These are phyloP conservation scores for Penicillium sp. DNA, from an alignment of 2,329 filamentous ascomycete species.

Conservation along the genomic window DNA sequence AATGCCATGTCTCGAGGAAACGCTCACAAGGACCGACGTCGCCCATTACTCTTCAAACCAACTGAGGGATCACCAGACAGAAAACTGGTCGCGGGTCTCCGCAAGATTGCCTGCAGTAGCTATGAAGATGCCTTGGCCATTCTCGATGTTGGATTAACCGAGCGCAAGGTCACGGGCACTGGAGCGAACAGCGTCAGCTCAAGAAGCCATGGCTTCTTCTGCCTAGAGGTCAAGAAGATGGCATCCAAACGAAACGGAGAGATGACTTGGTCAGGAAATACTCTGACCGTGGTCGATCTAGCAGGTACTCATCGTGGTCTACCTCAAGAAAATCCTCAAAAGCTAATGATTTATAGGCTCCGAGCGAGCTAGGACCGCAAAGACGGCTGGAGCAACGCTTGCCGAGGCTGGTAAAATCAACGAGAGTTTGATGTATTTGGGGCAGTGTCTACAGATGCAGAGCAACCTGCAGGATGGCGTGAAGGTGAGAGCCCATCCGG, in stretches of 20 bases:
- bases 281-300: constrained; percentile 82
- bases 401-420: constrained; percentile 98
- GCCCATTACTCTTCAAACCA: constrained; percentile 82
- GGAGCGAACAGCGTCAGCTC: constrained; percentile 90
- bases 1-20: constrained; percentile 38
- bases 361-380: constrained; percentile 85
- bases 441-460: constrained; percentile 94
- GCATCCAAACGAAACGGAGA: constrained; percentile 46
- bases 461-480: constrained; percentile 67
- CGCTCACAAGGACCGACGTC: constrained; percentile 65
- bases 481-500: constrained; percentile 53
- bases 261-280: constrained; percentile 66
- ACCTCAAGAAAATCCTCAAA: background rate
- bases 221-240: constrained; percentile 87
- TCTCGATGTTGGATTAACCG: constrained; percentile 79
- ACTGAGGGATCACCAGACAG: constrained; percentile 82
- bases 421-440: constrained; percentile 95
- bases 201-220: constrained; percentile 93
- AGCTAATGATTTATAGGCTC: constrained; percentile 49
- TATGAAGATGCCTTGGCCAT: constrained; percentile 83
- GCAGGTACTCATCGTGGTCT: constrained; percentile 52
- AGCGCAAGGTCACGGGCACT: constrained; percentile 82
- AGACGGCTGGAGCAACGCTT: constrained; percentile 86
- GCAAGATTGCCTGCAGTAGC: constrained; percentile 79
- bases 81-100: constrained; percentile 89